Evolutionary conservation across 202 grass and related monocot species (phyloP).

Genomic region (Dendrocalamus latiflorus): DNA sequence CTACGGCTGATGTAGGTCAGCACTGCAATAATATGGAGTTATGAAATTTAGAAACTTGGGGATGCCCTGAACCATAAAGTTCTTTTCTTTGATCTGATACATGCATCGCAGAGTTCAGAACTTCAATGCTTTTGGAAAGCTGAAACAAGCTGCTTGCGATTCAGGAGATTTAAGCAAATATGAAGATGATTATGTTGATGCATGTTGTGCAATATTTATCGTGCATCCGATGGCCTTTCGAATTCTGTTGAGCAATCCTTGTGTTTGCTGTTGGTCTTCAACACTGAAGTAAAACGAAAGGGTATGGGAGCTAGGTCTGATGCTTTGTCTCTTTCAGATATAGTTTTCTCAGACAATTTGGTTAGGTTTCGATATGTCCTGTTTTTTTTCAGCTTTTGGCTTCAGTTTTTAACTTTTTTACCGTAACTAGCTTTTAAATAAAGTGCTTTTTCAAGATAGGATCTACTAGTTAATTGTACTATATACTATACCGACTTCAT

Average conservation of each 20-base stretch:
- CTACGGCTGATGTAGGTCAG: neutral
- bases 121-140: neutral
- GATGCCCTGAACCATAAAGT: neutral
- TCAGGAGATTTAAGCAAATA: neutral
- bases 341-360: conserved; percentile 25
- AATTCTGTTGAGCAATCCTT: conserved; percentile 21
- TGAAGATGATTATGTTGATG: neutral
- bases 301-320: neutral
- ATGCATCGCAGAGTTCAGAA: neutral
- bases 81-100: neutral
- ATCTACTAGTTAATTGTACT: too few relatives aligned
- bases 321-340: conserved; percentile 18
- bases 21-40: neutral
- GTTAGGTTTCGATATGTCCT: conserved; percentile 27
- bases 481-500: too few relatives aligned
- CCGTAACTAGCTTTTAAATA: too few relatives aligned
- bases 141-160: neutral
- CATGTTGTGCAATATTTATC: neutral
- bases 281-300: neutral
- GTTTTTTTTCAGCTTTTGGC: too few relatives aligned
- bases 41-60: neutral
- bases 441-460: too few relatives aligned
- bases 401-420: too few relatives aligned
- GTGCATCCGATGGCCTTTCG: neutral
- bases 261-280: conserved; percentile 6